Conservation (phyloP, 164 flowering plant species). For the Vitis cinerea region DNA sequence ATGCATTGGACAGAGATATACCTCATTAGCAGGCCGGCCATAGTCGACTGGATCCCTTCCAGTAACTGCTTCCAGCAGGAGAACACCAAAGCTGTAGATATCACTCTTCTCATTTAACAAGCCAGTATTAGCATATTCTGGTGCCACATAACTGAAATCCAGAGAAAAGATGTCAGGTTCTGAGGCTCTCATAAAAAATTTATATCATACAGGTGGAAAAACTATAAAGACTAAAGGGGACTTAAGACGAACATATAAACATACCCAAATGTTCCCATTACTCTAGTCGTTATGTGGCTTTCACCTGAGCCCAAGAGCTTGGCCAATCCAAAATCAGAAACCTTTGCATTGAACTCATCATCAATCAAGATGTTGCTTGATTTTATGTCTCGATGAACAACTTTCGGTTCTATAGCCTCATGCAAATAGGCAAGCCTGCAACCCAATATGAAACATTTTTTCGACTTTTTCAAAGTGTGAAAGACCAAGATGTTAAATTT, state of each 20-base stretch:
- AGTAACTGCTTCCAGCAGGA: constrained; percentile 66
- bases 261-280: constrained; percentile 90
- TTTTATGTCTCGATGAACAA: constrained; percentile 73
- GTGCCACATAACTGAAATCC: constrained; percentile 69
- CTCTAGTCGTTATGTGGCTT: constrained; percentile 78
- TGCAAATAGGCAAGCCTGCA: constrained; percentile 77
- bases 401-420: constrained; percentile 81
- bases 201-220: neutral
- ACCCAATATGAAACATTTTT: constrained; percentile 10
- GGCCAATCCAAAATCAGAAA: constrained; percentile 82
- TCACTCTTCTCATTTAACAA: constrained; percentile 79
- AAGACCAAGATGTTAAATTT: neutral
- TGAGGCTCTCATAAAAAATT: neutral
- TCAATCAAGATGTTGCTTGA: constrained; percentile 77
- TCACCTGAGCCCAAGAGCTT: constrained; percentile 72
- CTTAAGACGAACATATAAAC: neutral
- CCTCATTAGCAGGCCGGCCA: constrained; percentile 69
- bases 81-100: constrained; percentile 76
- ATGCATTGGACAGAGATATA: constrained; percentile 10
- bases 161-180: neutral
- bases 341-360: constrained; percentile 62
- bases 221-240: neutral
- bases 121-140: constrained; percentile 80
- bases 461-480: neutral
- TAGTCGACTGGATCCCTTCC: constrained; percentile 82